These are phyloP conservation scores for Edaphochlamys debaryana DNA, from an alignment of 139 green algal species.

Conservation along the genomic window DNA sequence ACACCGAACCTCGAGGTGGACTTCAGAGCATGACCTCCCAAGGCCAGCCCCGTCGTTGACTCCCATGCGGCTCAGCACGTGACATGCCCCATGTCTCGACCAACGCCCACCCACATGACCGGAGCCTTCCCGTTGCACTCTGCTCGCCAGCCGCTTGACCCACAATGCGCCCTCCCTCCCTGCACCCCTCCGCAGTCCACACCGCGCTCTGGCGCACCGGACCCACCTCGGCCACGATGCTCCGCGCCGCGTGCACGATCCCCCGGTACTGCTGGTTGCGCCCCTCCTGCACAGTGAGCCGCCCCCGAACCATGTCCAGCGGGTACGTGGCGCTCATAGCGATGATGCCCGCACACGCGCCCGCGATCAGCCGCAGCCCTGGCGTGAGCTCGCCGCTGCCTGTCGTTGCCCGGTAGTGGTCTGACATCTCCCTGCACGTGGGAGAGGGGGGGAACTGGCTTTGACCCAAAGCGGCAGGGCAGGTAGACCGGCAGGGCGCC, in stretches of 20 bases:
- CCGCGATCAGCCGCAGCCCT: slow-evolving; percentile 83
- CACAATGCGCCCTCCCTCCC: too few species aligned
- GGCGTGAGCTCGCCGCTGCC: slow-evolving; percentile 92
- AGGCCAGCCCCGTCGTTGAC: too few species aligned
- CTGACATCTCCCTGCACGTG: slow-evolving; percentile 74
- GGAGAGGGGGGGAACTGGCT: not conserved
- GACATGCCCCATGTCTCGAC: too few species aligned
- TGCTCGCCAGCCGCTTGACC: too few species aligned
- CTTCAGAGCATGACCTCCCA: too few species aligned
- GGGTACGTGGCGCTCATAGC: slow-evolving; percentile 98
- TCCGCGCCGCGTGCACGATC: slow-evolving; percentile 86
- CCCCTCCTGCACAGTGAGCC: slow-evolving; percentile 89
- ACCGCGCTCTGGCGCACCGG: too few species aligned
- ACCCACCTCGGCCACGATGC: slow-evolving; percentile 81
- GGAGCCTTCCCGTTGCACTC: too few species aligned
- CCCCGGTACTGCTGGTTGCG: slow-evolving; percentile 84
- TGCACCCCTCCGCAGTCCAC: too few species aligned
- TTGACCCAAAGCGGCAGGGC: too few species aligned
- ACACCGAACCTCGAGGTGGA: too few species aligned
- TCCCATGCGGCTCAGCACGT: too few species aligned
- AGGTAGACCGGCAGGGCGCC: not conserved
- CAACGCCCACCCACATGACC: too few species aligned
- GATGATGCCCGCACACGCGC: slow-evolving; percentile 94
- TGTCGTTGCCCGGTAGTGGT: slow-evolving; percentile 71
- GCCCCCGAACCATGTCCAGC: slow-evolving; percentile 96